phyloP scores from a whole-genome alignment of 306 rosid species.

The Gynostemma pentaphyllum region DNA sequence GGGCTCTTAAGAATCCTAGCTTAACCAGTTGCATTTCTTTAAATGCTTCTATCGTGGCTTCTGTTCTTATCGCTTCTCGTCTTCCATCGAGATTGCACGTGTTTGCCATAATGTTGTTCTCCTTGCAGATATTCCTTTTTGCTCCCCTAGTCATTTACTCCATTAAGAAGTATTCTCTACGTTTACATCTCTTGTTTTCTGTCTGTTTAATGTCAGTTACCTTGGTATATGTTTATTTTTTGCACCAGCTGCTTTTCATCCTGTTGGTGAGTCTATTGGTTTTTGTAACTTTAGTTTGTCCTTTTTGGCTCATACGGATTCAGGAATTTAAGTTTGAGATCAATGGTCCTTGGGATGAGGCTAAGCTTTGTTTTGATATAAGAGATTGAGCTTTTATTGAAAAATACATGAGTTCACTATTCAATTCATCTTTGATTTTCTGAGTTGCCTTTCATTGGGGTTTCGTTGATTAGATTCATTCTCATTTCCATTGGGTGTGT shows the following conservation, averaged over 20 bases:
- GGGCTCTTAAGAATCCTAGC: constrained; percentile 49
- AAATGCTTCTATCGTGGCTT: constrained; percentile 85
- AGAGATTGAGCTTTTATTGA: constrained; percentile 36
- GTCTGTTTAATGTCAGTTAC: constrained; percentile 43
- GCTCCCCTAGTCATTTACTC: constrained; percentile 77
- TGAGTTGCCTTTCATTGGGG: too few relatives aligned
- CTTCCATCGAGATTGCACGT: constrained; percentile 83
- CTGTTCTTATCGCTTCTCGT: constrained; percentile 75
- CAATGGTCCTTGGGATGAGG: constrained; percentile 97
- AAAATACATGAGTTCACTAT: neutral
- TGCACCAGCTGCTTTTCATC: constrained; percentile 44
- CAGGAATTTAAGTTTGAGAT: constrained; percentile 89
- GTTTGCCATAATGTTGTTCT: constrained; percentile 71
- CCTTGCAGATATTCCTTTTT: constrained; percentile 80
- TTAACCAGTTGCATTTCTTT: constrained; percentile 73
- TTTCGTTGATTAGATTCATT: too few relatives aligned
- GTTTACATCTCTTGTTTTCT: constrained; percentile 63
- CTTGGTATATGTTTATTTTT: constrained; percentile 43
- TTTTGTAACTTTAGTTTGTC: constrained; percentile 68
- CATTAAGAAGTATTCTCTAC: constrained; percentile 57
- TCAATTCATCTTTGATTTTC: neutral
- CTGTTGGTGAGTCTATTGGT: constrained; percentile 56
- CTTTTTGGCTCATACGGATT: constrained; percentile 79
- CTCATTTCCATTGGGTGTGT: too few relatives aligned
- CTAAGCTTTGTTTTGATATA: constrained; percentile 86